Evolutionary conservation across 345 rosid species (phyloP).

Genomic region (Citrus sinensis): DVS_A1.0 CM039169.1:962001-962500

Average conservation of each 20-base stretch:
- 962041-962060: neutral
- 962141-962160: neutral
- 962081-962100: neutral
- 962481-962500: neutral
- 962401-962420: constrained; percentile 7
- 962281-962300: neutral
- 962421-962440: neutral
- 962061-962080: neutral
- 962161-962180: neutral
- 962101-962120: neutral
- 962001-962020: neutral
- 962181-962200: neutral
- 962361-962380: neutral
- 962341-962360: constrained; percentile 2
- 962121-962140: neutral
- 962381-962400: constrained; percentile 1
- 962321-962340: neutral
- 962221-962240: neutral
- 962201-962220: neutral
- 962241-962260: neutral
- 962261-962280: neutral
- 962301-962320: constrained; percentile 7
- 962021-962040: neutral
- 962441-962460: neutral
- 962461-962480: neutral